These are phyloP conservation scores for Ettlia oleoabundans DNA, from an alignment of 139 green algal species.

Conservation along the genomic window DNA sequence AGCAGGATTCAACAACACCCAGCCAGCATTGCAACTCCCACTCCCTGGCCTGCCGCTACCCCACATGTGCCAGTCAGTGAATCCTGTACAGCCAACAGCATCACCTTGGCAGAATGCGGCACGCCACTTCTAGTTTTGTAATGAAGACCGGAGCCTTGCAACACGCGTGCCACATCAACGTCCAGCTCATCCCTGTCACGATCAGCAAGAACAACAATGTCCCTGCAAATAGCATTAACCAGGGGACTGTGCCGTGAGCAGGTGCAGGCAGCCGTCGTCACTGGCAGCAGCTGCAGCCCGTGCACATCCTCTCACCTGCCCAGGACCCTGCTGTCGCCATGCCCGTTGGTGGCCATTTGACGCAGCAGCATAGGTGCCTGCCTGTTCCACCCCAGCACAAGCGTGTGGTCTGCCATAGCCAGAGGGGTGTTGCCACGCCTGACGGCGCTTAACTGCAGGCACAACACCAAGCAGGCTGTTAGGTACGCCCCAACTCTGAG, in stretches of 20 bases:
- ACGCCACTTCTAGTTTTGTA: slow-evolving; percentile 19
- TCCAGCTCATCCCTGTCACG: slow-evolving; percentile 12
- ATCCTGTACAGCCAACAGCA: too few species aligned
- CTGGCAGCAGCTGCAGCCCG: background rate
- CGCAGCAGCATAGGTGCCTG: slow-evolving; percentile 36
- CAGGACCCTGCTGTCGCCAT: slow-evolving; percentile 19
- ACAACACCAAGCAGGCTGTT: too few species aligned
- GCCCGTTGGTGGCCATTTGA: slow-evolving; percentile 20
- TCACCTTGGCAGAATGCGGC: slow-evolving; percentile 31
- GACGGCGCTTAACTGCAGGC: slow-evolving; percentile 26
- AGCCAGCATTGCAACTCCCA: too few species aligned
- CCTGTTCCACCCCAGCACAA: slow-evolving; percentile 42
- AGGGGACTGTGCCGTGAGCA: too few species aligned
- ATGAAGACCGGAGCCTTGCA: slow-evolving; percentile 21
- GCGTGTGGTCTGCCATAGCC: slow-evolving; percentile 19
- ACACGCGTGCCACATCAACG: slow-evolving; percentile 5
- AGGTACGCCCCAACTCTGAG: background rate
- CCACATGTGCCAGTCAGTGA: too few species aligned
- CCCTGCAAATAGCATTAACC: background rate
- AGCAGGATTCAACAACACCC: too few species aligned
- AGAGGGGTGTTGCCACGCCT: slow-evolving; percentile 45
- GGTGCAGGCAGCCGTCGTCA: background rate
- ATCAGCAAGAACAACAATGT: slow-evolving; percentile 22
- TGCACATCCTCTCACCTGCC: slow-evolving; percentile 22
- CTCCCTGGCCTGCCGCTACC: too few species aligned